A percentile compares a stretch with the other conserved stretches of the same genome.
phyloP scores from a whole-genome alignment of 148 eudicot genomes.

The Rheum nobile region DNA sequence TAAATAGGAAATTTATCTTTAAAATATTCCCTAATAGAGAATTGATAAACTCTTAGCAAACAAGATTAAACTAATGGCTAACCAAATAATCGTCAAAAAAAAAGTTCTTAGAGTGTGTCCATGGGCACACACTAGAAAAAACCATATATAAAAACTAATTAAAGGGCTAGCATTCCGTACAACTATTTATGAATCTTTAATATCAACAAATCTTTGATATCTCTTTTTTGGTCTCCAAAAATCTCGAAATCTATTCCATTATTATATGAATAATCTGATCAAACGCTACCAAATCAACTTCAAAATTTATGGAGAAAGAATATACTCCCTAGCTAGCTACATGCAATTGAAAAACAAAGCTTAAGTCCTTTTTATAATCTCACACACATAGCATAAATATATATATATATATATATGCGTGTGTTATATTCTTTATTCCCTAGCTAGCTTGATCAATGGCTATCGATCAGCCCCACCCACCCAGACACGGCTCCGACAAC shows the following conservation, averaged over 20 bases:
- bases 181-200: not conserved
- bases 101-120: too few species aligned
- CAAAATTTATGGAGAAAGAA: not conserved
- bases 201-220: not conserved
- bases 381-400: not conserved
- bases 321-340: not conserved
- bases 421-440: not conserved
- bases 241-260: not conserved
- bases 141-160: not conserved
- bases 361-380: not conserved
- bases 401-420: not conserved
- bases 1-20: too few species aligned
- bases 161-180: not conserved
- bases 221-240: not conserved
- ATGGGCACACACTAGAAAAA: too few species aligned
- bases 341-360: conserved; percentile 1
- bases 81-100: too few species aligned
- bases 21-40: too few species aligned
- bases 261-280: not conserved
- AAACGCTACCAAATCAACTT: not conserved
- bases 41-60: too few species aligned
- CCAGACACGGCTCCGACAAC: not conserved
- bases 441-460: not conserved
- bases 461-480: not conserved
- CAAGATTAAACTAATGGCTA: too few species aligned